These are phyloP conservation scores for Prunus yedoensis DNA, from an alignment of 331 rosid species.

Conservation along the genomic window DNA sequence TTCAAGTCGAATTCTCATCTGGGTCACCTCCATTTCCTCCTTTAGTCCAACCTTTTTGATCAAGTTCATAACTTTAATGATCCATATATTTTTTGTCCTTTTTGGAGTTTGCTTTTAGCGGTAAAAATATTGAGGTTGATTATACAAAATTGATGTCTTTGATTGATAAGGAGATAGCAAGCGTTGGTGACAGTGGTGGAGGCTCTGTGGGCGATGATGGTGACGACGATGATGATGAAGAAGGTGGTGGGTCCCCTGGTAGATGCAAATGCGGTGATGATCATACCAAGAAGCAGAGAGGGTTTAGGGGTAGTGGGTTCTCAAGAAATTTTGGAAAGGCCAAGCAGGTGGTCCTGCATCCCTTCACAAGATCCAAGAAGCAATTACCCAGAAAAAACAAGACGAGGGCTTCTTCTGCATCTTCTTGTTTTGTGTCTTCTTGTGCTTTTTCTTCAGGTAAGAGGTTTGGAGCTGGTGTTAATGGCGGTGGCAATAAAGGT, in stretches of 20 bases:
- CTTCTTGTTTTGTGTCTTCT: slow-evolving; percentile 5
- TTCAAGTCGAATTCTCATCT: slow-evolving; percentile 10
- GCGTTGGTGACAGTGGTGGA: slow-evolving; percentile 29
- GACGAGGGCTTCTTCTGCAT: slow-evolving; percentile 23
- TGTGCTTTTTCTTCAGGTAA: slow-evolving; percentile 44
- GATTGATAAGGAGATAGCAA: slow-evolving; percentile 46
- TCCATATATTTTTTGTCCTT: slow-evolving; percentile 3
- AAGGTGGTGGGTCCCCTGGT: slow-evolving; percentile 21
- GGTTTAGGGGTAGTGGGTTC: slow-evolving; percentile 27
- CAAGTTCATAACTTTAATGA: slow-evolving; percentile 2
- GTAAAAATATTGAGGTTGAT: not conserved
- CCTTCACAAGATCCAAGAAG: slow-evolving; percentile 44
- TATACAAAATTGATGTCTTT: slow-evolving; percentile 51
- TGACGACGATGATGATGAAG: slow-evolving; percentile 35
- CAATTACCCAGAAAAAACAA: slow-evolving; percentile 34
- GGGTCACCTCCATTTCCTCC: slow-evolving; percentile 1
- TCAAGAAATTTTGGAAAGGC: slow-evolving; percentile 31
- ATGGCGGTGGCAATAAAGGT: slow-evolving; percentile 25
- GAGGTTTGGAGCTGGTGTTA: slow-evolving; percentile 19
- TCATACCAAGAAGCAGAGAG: slow-evolving; percentile 29
- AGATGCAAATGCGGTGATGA: slow-evolving; percentile 23
- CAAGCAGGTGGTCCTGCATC: slow-evolving; percentile 42
- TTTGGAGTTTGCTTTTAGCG: not conserved
- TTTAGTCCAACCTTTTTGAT: not conserved
- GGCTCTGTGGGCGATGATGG: slow-evolving; percentile 29